Percentiles rank a stretch among this genome's conserved stretches.
These are phyloP conservation scores for Diaporthe ampelina DNA, from an alignment of 2,329 filamentous ascomycete species.

Conservation along the genomic window DNA sequence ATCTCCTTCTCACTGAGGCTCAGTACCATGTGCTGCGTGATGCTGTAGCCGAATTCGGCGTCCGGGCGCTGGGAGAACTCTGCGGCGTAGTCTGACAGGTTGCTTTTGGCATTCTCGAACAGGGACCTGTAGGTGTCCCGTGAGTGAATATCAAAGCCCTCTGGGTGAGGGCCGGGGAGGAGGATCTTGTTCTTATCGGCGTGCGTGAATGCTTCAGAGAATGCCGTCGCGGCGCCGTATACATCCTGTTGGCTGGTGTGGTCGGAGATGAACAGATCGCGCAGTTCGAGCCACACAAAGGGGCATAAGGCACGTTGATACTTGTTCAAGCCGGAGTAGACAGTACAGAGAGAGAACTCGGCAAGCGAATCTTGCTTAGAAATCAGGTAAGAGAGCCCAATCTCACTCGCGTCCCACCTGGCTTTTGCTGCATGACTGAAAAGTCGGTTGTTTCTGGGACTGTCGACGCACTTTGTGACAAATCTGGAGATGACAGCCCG, in stretches of 20 bases:
- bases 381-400: constrained; percentile 56
- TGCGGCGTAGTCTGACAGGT: constrained; percentile 30
- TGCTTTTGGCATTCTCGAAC: constrained; percentile 18
- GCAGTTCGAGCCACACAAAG: constrained; percentile 52
- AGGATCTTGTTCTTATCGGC: not conserved
- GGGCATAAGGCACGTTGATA: constrained; percentile 54
- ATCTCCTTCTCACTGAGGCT: constrained; percentile 69
- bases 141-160: constrained; percentile 35
- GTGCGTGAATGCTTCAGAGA: not conserved
- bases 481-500: constrained; percentile 32
- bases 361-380: constrained; percentile 47
- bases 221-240: constrained; percentile 15
- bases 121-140: not conserved
- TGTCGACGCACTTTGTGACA: constrained; percentile 36
- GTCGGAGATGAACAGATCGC: not conserved
- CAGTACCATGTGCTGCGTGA: constrained; percentile 63
- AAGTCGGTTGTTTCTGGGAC: not conserved
- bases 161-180: not conserved
- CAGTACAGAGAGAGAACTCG: constrained; percentile 37
- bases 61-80: constrained; percentile 45
- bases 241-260: not conserved
- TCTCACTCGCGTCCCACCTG: constrained; percentile 46
- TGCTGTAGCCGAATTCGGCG: constrained; percentile 50
- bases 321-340: constrained; percentile 48
- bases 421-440: not conserved